Evolutionary conservation across 116 monocot species (phyloP), one percentile per base, ranked within the genome.

Genomic region (Cymodocea nodosa): DNA sequence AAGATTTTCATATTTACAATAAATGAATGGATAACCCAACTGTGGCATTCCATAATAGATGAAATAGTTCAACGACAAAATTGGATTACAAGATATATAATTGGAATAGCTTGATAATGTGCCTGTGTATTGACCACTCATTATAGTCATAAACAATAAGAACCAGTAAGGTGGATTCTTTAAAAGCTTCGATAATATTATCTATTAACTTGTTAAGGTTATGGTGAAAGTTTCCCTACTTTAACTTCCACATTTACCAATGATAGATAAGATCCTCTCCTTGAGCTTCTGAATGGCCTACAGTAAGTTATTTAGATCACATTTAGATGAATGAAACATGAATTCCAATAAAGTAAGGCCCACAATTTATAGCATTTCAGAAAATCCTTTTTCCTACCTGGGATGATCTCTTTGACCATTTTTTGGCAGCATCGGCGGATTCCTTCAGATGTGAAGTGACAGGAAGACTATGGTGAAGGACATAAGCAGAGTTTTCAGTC

Each of bases 401-500:
- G 60, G 62, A 65, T 51, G 85, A 91, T 51, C 15, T 25, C 61
- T 82, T 81, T 71, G 87, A 74, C 97, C 97, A 91, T 83, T 78
- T 77, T 49, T 83, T 66, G 52, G 78, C 76, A 57, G 64, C 69
- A 11, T 39, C 64, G 48, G 80, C 82, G 68, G 80, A 76, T 64
- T 78, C 77, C 67, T 97, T 88, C n/a, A 97, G 79, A 70, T 87
- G 83, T 40, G 76, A 84, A 68, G 50, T 48, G 35, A 34, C 40
- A 60, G 77, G 64, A 50, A 83, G 61, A 54, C 74, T 79, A 62
- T 62, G 50, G 23, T 54, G 66, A 23, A 73, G 49, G 66, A 74
- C 70, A 70, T 84, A 88, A 39, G 68, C 77, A 65, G 91, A 91
- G 52, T 72, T 78, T 35, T 97, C 97, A 23, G 81, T 88, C 49